Conservation (phyloP, 768 basidiomycete genomes). For the Lenzites betulinus region DNA sequence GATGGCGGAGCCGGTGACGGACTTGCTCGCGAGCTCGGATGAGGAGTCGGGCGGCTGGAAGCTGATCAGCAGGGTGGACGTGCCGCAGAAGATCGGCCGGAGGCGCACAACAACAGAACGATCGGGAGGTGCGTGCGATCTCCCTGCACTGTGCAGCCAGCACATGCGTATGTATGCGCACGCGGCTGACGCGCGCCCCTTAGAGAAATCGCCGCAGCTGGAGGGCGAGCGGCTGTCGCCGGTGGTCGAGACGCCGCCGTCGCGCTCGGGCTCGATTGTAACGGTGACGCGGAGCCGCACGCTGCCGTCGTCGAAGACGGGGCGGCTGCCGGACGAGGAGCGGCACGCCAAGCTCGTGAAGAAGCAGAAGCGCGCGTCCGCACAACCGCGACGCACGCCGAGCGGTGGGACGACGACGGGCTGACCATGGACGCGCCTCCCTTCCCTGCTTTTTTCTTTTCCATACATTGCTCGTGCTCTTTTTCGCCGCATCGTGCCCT, state of each 20-base stretch:
- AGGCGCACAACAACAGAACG: slow-evolving; percentile 59
- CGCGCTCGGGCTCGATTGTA: slow-evolving; percentile 33
- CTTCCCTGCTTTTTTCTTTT: background rate
- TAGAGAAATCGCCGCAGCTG: slow-evolving; percentile 34
- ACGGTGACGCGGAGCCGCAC: slow-evolving; percentile 65
- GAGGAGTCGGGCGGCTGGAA: slow-evolving; percentile 59
- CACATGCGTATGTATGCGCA: background rate
- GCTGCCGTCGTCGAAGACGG: slow-evolving; percentile 48
- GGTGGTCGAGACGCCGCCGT: slow-evolving; percentile 46
- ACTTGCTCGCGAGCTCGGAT: slow-evolving; percentile 34
- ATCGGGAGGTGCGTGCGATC: slow-evolving; percentile 24
- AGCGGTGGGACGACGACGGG: slow-evolving; percentile 14
- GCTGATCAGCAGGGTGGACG: slow-evolving; percentile 41
- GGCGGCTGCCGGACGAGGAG: slow-evolving; percentile 38
- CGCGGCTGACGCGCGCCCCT: background rate
- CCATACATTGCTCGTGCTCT: too few species aligned
- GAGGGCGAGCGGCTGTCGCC: slow-evolving; percentile 45
- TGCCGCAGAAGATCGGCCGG: slow-evolving; percentile 46
- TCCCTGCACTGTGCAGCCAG: too few species aligned
- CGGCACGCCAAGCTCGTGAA: slow-evolving; percentile 44
- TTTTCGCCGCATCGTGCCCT: background rate
- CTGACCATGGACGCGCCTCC: background rate
- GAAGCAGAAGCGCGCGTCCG: slow-evolving; percentile 53
- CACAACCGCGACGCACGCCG: slow-evolving; percentile 35
- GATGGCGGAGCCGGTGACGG: slow-evolving; percentile 36